phyloP scores from a whole-genome alignment of 148 eudicot species.

The Rhododendron ferrugineum region DNA sequence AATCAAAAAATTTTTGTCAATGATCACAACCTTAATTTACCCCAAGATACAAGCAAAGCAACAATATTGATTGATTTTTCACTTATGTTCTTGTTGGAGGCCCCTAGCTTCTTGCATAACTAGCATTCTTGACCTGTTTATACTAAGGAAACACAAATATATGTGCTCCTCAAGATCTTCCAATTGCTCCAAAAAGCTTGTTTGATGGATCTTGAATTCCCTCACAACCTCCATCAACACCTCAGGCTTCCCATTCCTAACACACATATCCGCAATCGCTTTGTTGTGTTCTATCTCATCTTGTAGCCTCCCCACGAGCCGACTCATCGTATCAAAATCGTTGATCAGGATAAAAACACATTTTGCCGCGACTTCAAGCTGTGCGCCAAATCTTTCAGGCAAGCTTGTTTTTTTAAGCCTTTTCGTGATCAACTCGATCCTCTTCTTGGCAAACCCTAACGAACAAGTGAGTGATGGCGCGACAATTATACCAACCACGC shows the following conservation, averaged over 20 bases:
- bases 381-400: constrained; percentile 25
- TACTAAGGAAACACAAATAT: constrained; percentile 63
- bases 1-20: not conserved
- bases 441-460: constrained; percentile 17
- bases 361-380: constrained; percentile 65
- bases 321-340: constrained; percentile 64
- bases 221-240: constrained; percentile 51
- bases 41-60: not conserved
- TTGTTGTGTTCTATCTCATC: constrained; percentile 66
- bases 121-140: constrained; percentile 68
- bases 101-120: constrained; percentile 33
- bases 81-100: not conserved
- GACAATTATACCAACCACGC: constrained; percentile 42
- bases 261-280: constrained; percentile 49
- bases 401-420: constrained; percentile 13
- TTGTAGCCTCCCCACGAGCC: constrained; percentile 52
- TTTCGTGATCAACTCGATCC: not conserved
- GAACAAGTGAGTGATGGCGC: constrained; percentile 41
- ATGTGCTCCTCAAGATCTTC: constrained; percentile 78
- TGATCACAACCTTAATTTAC: not conserved
- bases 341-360: constrained; percentile 59
- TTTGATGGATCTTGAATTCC: constrained; percentile 42
- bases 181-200: constrained; percentile 51
- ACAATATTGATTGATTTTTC: not conserved
- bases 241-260: constrained; percentile 41